Conservation (phyloP, 164 flowering plant species). For the Sextonia rubra region DNA sequence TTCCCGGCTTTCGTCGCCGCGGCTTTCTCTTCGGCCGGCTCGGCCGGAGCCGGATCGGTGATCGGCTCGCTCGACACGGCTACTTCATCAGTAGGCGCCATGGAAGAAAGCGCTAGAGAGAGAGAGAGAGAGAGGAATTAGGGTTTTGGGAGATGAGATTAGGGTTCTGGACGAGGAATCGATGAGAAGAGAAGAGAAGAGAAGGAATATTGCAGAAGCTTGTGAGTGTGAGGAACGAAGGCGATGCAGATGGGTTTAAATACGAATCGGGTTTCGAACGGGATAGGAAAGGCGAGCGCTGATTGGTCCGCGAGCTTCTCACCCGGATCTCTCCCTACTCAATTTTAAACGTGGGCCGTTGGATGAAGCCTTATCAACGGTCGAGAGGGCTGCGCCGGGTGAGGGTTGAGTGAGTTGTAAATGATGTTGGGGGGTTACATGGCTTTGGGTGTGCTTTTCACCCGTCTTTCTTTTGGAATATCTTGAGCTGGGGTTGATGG, state of each 20-base stretch:
- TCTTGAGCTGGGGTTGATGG: constrained; percentile 25
- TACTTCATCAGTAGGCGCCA: constrained; percentile 25
- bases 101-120: constrained; percentile 3
- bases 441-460: constrained; percentile 47
- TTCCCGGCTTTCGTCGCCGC: constrained; percentile 5
- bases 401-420: constrained; percentile 6
- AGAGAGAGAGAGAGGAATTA: background rate
- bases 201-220: background rate
- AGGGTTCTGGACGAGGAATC: background rate
- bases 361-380: constrained; percentile 33
- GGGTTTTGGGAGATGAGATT: background rate
- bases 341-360: constrained; percentile 25
- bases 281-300: constrained; percentile 14
- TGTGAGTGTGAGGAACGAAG: constrained; percentile 2
- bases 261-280: constrained; percentile 10
- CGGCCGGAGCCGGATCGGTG: constrained; percentile 6
- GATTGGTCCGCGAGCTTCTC: constrained; percentile 27
- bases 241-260: constrained; percentile 12
- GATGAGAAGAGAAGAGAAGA: background rate
- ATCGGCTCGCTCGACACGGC: constrained; percentile 5
- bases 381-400: background rate
- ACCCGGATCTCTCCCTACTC: constrained; percentile 27
- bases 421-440: constrained; percentile 4
- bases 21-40: constrained; percentile 13
- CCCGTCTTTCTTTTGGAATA: constrained; percentile 22